Evolutionary conservation across 805 yeast species (phyloP), one percentile per base, ranked within the genome.

Genomic region (Wickerhamiella sergipiensis): DNA sequence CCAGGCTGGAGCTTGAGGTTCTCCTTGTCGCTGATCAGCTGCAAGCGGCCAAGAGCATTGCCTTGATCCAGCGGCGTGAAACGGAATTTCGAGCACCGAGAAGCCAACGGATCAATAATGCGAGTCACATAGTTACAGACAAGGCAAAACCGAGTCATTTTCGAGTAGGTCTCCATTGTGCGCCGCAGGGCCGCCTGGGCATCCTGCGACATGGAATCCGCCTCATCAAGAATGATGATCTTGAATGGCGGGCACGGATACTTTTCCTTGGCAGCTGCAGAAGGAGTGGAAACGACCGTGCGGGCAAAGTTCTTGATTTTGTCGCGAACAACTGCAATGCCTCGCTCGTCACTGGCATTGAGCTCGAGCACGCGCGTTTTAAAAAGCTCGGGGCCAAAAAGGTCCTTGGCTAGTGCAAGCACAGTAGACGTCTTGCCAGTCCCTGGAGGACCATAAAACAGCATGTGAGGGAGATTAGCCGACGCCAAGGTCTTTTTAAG

Each of bases 221-320:
- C 97, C 67, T 89, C 97, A 69, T 89, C 97, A 50, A 92, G 69
- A 43, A 92, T 85, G 56, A 92, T 83, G 59, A 92, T 79, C 64
- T 92, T 92, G 67, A 85, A 92, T 5, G 97, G 97, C 1, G 98
- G 97, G 63, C 97, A 90, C 1, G 97, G 96, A 67, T 88, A 89
- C 18, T 79, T 75, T 42, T 70, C 77, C 48, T 76, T 66, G 59
- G 84, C 92, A 42, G 80, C 82, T 15, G 73, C 71, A 0, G 84
- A 64, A 1, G 97, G 94, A 53, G 83, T 83, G 0, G 96, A 82
- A 1, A 89, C 86, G 0, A 88, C 77, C 45, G 88, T 69, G 53
- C 95, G 73, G 15, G 97, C 97, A 70, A 92, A 92, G 59, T 83
- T 88, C 73, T 92, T 92, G 71, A 92, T 88, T 67, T 88, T 96